Percentiles rank a stretch among this genome's conserved stretches.
Evolutionary conservation across 257 asterid species (phyloP).

Genomic region (Capsicum pubescens): DNA sequence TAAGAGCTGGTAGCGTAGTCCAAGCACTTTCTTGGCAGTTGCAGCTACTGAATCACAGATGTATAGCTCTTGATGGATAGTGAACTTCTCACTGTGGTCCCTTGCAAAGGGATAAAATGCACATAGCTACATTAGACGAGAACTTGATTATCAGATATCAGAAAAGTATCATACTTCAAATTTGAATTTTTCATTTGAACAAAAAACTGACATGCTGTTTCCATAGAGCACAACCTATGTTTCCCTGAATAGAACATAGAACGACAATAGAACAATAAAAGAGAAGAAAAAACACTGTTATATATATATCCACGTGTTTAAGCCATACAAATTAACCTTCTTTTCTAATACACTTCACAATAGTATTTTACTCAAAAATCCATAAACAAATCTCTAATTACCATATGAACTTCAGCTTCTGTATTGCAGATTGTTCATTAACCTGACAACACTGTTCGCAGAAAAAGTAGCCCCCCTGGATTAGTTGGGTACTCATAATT

Average conservation of each 20-base stretch:
- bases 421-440: too few species aligned
- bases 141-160: background rate
- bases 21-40: constrained; percentile 58
- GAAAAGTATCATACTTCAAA: background rate
- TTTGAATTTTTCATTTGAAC: too few species aligned
- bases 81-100: constrained; percentile 46
- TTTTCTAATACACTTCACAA: background rate
- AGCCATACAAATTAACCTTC: background rate
- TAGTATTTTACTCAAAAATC: background rate
- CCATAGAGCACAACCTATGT: too few species aligned
- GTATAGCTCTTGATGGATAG: constrained; percentile 59
- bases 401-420: too few species aligned
- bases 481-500: background rate
- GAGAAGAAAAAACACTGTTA: background rate
- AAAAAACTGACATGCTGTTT: too few species aligned
- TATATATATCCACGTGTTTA: background rate
- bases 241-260: background rate
- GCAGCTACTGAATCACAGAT: constrained; percentile 70
- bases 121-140: constrained; percentile 48
- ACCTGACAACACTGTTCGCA: too few species aligned
- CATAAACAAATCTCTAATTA: too few species aligned
- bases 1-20: constrained; percentile 61
- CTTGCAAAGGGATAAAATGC: constrained; percentile 76
- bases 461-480: background rate
- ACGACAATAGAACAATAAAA: background rate